These are phyloP conservation scores for Diaporthe amygdali DNA, from an alignment of 2,329 filamentous ascomycete genomes.

Conservation along the genomic window DNA sequence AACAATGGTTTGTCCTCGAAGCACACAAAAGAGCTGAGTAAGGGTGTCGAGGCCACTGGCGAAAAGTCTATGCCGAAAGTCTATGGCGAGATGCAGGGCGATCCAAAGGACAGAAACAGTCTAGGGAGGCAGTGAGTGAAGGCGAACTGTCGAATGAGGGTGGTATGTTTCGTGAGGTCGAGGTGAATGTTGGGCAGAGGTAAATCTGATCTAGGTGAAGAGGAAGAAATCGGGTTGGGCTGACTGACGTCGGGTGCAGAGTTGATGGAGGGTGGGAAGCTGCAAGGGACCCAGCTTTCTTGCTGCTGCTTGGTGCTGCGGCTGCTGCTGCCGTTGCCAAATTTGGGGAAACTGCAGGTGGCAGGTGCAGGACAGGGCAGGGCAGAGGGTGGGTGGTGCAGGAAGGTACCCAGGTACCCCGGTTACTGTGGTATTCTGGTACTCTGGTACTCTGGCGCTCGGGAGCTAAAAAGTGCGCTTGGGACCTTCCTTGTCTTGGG, in stretches of 20 bases:
- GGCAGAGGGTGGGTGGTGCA: not conserved
- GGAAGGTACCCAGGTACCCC: not conserved
- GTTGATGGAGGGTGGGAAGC: not conserved
- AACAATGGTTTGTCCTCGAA: not conserved
- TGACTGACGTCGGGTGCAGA: conserved; percentile 7
- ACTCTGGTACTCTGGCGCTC: not conserved
- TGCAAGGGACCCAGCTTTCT: conserved; percentile 13
- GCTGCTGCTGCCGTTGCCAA: not conserved
- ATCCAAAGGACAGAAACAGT: not conserved
- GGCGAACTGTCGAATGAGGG: not conserved
- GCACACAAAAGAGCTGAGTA: not conserved
- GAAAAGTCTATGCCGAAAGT: not conserved
- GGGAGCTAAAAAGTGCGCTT: not conserved
- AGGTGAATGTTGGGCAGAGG: not conserved
- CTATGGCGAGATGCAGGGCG: not conserved
- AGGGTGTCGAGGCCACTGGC: not conserved
- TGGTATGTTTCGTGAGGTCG: not conserved
- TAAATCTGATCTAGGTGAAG: not conserved
- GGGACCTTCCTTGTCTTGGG: not conserved
- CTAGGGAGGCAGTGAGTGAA: not conserved
- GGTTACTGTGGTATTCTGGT: not conserved
- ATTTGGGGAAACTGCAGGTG: not conserved
- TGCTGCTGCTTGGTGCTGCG: not conserved
- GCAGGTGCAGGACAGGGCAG: not conserved
- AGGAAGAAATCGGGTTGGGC: conserved; percentile 10